Evolutionary conservation across 1,139 yeast species (phyloP).

Genomic region (Candida frijolesensis): DNA sequence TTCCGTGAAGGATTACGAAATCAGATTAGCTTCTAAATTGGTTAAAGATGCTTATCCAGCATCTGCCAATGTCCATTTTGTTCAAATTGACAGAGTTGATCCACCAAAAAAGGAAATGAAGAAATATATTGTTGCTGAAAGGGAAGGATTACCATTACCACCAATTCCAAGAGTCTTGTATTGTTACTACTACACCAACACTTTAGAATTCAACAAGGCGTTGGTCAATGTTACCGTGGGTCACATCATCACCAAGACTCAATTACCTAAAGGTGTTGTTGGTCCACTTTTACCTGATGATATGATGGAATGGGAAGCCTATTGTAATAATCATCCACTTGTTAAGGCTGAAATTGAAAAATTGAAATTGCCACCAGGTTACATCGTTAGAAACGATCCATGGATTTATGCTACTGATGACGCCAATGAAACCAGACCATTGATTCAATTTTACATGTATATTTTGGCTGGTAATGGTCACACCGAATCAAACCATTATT

Average conservation of each 20-base stretch:
- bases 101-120: conserved; percentile 82
- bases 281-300: conserved; percentile 81
- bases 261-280: conserved; percentile 62
- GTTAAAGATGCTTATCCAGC: conserved; percentile 60
- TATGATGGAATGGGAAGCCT: conserved; percentile 54
- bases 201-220: conserved; percentile 67
- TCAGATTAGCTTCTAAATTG: conserved; percentile 62
- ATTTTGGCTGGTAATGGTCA: conserved; percentile 69
- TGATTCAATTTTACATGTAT: conserved; percentile 79
- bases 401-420: conserved; percentile 90
- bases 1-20: conserved; percentile 66
- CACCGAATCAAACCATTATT: conserved; percentile 80
- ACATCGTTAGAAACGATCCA: conserved; percentile 69
- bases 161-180: conserved; percentile 66
- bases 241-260: conserved; percentile 59
- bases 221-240: conserved; percentile 68
- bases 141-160: conserved; percentile 58
- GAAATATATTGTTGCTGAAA: conserved; percentile 70
- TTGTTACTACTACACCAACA: conserved; percentile 63
- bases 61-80: conserved; percentile 59
- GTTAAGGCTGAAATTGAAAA: conserved; percentile 65
- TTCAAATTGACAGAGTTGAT: conserved; percentile 71
- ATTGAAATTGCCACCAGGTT: conserved; percentile 58
- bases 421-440: conserved; percentile 57
- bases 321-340: conserved; percentile 55